Conservation (phyloP, 352 stramenopile species). For the Peronospora tabacina region DNA sequence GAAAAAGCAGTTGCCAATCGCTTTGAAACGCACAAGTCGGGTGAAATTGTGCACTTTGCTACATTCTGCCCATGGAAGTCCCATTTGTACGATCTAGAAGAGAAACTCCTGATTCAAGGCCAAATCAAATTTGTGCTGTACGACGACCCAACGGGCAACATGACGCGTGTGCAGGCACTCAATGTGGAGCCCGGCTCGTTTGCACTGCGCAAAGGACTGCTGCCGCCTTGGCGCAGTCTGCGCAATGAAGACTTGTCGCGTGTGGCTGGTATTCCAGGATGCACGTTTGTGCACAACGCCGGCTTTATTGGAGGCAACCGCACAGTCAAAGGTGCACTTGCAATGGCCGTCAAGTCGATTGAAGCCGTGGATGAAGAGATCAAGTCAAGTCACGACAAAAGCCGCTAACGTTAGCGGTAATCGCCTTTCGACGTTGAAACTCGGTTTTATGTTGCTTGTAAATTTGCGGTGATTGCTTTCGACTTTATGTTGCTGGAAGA, state of each 20-base stretch:
- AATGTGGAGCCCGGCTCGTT: slow-evolving; percentile 91
- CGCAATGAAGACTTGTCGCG: slow-evolving; percentile 88
- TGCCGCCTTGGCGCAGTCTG: slow-evolving; percentile 90
- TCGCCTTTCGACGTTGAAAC: neutral
- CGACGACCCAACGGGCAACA: slow-evolving; percentile 86
- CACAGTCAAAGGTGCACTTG: slow-evolving; percentile 90
- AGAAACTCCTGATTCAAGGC: slow-evolving; percentile 73
- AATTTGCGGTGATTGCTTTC: neutral
- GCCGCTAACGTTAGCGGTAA: neutral
- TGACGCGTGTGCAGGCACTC: slow-evolving; percentile 95
- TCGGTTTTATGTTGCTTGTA: neutral
- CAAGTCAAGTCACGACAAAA: slow-evolving; percentile 7
- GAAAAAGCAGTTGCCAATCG: slow-evolving; percentile 84
- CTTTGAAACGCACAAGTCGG: slow-evolving; percentile 86
- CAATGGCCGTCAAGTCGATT: slow-evolving; percentile 88
- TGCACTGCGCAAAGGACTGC: slow-evolving; percentile 87
- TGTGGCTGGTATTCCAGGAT: slow-evolving; percentile 87
- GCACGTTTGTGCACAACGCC: slow-evolving; percentile 96
- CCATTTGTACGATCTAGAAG: slow-evolving; percentile 95
- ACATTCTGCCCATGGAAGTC: slow-evolving; percentile 93
- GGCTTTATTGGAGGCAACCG: slow-evolving; percentile 98
- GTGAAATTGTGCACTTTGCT: slow-evolving; percentile 90
- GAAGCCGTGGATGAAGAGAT: slow-evolving; percentile 18
- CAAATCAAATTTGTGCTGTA: slow-evolving; percentile 98
- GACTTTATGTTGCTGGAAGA: slow-evolving; percentile 2